Conservation (phyloP, 2,329 filamentous ascomycete genomes). For the Hypoxylon sp. region DNA sequence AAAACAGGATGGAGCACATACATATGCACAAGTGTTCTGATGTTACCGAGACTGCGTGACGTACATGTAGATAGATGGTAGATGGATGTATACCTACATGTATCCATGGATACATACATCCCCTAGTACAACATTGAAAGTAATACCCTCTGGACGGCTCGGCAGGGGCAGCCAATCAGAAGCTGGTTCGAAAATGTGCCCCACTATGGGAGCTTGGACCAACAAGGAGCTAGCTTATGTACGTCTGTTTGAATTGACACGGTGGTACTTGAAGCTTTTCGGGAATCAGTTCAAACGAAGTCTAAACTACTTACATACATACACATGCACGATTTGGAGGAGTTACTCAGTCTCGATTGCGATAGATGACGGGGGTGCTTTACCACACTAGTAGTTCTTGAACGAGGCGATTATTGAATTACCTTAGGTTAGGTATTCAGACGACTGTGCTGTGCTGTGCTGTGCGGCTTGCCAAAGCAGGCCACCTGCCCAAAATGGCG, state of each 20-base stretch:
- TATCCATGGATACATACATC: neutral
- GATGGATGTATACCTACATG: neutral
- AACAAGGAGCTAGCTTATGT: slow-evolving; percentile 13
- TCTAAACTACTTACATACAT: slow-evolving; percentile 20
- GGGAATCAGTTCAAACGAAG: slow-evolving; percentile 20
- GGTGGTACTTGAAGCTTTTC: slow-evolving; percentile 36
- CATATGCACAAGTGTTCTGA: slow-evolving; percentile 10
- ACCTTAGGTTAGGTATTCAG: slow-evolving; percentile 1
- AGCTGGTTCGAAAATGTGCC: neutral
- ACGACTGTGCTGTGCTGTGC: neutral
- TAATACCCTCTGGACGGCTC: slow-evolving; percentile 4
- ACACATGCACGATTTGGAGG: slow-evolving; percentile 18
- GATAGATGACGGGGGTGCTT: slow-evolving; percentile 2
- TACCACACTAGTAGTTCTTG: neutral
- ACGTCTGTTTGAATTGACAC: slow-evolving; percentile 38
- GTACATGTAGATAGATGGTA: slow-evolving; percentile 5
- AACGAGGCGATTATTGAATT: slow-evolving; percentile 4
- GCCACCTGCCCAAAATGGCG: slow-evolving; percentile 58
- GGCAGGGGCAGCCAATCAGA: slow-evolving; percentile 29
- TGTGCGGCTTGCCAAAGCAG: neutral
- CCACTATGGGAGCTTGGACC: slow-evolving; percentile 29
- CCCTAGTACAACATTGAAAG: slow-evolving; percentile 11
- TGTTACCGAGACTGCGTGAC: slow-evolving; percentile 17
- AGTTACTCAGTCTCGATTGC: neutral
- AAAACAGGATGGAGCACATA: slow-evolving; percentile 12